Evolutionary conservation across 2,329 filamentous ascomycete genomes (phyloP).

Genomic region (Diaporthe longicolla): DNA sequence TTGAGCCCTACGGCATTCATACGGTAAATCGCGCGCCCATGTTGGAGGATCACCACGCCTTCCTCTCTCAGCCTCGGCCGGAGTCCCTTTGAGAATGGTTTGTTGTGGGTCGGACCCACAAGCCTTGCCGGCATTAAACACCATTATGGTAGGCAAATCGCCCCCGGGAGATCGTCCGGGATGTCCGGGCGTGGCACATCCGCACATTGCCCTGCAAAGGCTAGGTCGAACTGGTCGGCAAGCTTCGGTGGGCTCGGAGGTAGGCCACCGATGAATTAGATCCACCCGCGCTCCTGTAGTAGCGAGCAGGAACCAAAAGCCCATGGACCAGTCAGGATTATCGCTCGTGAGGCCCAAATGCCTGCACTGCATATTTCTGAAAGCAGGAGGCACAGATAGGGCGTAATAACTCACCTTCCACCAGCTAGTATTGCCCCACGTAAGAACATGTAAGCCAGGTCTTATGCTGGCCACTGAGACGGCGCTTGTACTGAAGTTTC

Average conservation of each 20-base stretch:
- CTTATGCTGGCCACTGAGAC: neutral
- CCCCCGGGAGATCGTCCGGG: slow-evolving; percentile 3
- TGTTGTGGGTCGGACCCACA: slow-evolving; percentile 5
- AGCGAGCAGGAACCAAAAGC: neutral
- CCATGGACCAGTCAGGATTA: neutral
- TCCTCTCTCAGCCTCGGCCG: neutral
- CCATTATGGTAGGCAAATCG: slow-evolving; percentile 10
- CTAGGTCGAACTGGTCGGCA: neutral
- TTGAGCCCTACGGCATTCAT: neutral
- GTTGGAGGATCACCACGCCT: neutral
- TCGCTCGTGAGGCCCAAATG: neutral
- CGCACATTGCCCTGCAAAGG: neutral
- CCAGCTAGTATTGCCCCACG: neutral
- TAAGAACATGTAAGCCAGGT: neutral
- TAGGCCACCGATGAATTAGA: neutral
- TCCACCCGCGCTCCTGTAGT: neutral
- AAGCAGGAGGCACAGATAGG: neutral
- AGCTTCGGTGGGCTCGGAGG: slow-evolving; percentile 9
- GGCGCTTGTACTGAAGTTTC: neutral
- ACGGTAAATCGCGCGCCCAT: neutral
- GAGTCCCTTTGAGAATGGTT: neutral
- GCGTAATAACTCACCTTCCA: neutral
- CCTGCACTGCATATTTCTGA: neutral
- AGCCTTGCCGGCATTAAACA: neutral
- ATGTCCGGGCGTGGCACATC: neutral